Percentiles rank a stretch among this genome's conserved stretches.
These are phyloP conservation scores for Aspergillus fischeri DNA, from an alignment of 2,329 filamentous ascomycete genomes.

Conservation along the genomic window DNA sequence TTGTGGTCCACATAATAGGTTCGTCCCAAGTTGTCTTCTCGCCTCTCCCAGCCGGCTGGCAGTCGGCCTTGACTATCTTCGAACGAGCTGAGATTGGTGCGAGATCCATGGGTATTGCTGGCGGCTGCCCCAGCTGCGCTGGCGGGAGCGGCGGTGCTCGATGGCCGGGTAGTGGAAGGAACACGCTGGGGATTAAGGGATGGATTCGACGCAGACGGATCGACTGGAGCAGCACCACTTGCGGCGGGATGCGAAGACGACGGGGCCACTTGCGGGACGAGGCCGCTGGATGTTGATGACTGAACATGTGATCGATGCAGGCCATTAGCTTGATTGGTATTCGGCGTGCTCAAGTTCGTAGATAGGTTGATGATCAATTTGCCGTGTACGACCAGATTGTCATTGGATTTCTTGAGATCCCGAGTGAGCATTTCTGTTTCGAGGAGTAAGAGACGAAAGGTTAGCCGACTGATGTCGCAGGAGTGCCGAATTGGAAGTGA, in stretches of 20 bases:
- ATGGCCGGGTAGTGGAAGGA: slow-evolving; percentile 32
- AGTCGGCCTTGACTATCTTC: slow-evolving; percentile 93
- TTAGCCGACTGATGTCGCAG: slow-evolving; percentile 11
- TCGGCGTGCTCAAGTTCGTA: slow-evolving; percentile 74
- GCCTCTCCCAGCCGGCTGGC: slow-evolving; percentile 90
- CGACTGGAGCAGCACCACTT: slow-evolving; percentile 21
- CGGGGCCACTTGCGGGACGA: slow-evolving; percentile 33
- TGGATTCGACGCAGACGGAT: slow-evolving; percentile 28
- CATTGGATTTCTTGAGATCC: slow-evolving; percentile 95
- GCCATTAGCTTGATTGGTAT: slow-evolving; percentile 50
- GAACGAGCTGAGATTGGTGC: slow-evolving; percentile 75
- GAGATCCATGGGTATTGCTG: slow-evolving; percentile 38
- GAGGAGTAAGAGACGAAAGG: slow-evolving; percentile 17
- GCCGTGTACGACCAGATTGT: slow-evolving; percentile 95
- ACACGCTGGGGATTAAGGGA: slow-evolving; percentile 33
- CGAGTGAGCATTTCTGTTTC: slow-evolving; percentile 85
- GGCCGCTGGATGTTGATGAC: slow-evolving; percentile 35
- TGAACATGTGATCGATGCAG: slow-evolving; percentile 31
- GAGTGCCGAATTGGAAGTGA: slow-evolving; percentile 16
- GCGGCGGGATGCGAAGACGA: slow-evolving; percentile 23
- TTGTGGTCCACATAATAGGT: slow-evolving; percentile 99
- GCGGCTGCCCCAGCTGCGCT: slow-evolving; percentile 37
- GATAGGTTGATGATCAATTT: slow-evolving; percentile 96
- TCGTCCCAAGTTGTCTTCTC: slow-evolving; percentile 89
- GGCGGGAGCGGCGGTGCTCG: slow-evolving; percentile 37